Evolutionary conservation across 192 early-diverging fungal genomes (phyloP), one percentile per base, ranked within the genome.

Genomic region (Coemansia sp.): DNA sequence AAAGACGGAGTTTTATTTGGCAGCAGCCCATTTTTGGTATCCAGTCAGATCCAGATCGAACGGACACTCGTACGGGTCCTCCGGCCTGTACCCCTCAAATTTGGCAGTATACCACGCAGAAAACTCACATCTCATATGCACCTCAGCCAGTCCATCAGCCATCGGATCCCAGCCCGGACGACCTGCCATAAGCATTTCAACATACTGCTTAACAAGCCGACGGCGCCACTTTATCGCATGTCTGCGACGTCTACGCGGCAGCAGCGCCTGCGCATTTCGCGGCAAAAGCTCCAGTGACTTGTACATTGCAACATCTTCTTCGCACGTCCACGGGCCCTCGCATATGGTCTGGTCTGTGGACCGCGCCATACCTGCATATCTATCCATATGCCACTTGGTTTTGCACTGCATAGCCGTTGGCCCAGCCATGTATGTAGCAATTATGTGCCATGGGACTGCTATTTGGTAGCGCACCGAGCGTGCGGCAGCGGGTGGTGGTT

Each of bases 61-160:
- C 17, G 72, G 77, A n/a, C 68, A 65, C 4, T 23, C 22, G 47
- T 61, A 51, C 8, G 64, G 65, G 15, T 79, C 76, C 15, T 64
- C 12, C 0, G 58, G 24, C 0, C 77, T 56, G 51, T 80, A 80
- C 10, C 77, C 77, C n/a, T 61, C 58, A 1, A 53, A n/a, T 2
- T 11, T 7, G 5, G 48, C 64, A 29, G 6, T 10, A 55, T 65
- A 68, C 77, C 77, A 80, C 0, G 72, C 57, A 4, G 10, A 25
- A 8, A 80, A 55, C 62, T 80, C 77, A n/a, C 77, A 80, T 0
- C 77, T 59, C 61, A 59, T 54, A 50, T 80, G 77, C 11, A 80
- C 77, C 43, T 80, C 77, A 14, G 60, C 62, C 14, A 80, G 61
- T 2, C 39, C 39, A 17, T 80, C 77, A 1, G 37, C 65, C 69